Evolutionary conservation across 2,329 filamentous ascomycete genomes (phyloP), one percentile per base, ranked within the genome.

Genomic region (Chrysoporthe deuterocubensis): DNA sequence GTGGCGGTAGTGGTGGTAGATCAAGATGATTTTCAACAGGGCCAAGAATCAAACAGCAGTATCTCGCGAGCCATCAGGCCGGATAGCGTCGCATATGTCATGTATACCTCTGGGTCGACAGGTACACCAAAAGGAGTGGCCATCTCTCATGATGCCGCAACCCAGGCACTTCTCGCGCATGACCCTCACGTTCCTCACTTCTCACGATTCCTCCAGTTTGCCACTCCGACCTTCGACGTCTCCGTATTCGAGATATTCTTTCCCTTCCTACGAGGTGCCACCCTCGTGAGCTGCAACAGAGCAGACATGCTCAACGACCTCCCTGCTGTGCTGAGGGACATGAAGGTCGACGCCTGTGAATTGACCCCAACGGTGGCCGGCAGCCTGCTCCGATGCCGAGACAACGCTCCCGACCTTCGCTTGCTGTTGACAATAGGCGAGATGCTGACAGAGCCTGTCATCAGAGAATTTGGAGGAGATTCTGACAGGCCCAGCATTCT

Each of bases 221-320:
- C 94, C 4, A 91, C 93, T 3, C 93, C 94, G 0, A 97, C 94
- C 0, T 97, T 97, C 76, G 94, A 97, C 77, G 94, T 97, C 8
- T 97, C 93, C 0, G 90, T 97, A 6, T 97, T 97, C 76, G 94
- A 97, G 76, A 94, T 96, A 7, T 97, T 97, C 83, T 97, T 97
- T 71, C 92, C 94, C 0, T 81, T 94, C 18, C 90, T 89, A 70
- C 84, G 93, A 67, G 91, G 91, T 2, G 82, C 82, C 32, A 97
- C 93, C 0, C 81, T 97, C 2, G 87, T 95, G 60, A 87, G 88
- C 66, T 93, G 90, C 71, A 85, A 89, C 66, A 87, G 94, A 40
- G 82, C 83, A 61, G 82, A 87, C 44, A 87, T 97, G 82, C 83
- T 97, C 54, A 87, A 91, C 70, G 89, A 97, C 74, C 85, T 97